A percentile compares a stretch with the other conserved stretches of the same genome.
These are phyloP conservation scores for Dioscorea zingiberensis DNA, from an alignment of 106 monocot genomes.

Conservation along the genomic window DNA sequence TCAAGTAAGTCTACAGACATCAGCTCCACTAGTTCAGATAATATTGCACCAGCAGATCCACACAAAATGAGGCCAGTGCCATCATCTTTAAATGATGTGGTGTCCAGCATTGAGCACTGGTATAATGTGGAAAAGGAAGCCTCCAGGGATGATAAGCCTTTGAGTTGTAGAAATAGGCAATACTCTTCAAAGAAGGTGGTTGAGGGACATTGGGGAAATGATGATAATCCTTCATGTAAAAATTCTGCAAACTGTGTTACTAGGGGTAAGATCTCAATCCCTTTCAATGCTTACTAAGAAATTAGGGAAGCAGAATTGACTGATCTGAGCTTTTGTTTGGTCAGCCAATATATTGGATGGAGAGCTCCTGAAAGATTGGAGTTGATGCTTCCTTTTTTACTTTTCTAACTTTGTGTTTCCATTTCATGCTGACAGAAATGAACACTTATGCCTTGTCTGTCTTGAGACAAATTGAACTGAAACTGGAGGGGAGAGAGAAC, in stretches of 20 bases:
- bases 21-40: conserved; percentile 4
- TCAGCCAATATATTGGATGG: no score
- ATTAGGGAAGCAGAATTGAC: no score
- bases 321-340: no score
- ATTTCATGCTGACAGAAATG: neutral
- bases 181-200: conserved; percentile 20
- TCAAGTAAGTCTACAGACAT: conserved; percentile 12
- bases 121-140: conserved; percentile 16
- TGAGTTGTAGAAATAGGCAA: conserved; percentile 10
- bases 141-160: conserved; percentile 4
- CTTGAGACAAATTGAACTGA: conserved; percentile 77
- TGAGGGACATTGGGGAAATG: conserved; percentile 18
- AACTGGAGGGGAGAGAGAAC: conserved; percentile 76
- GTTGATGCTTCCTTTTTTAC: no score
- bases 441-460: conserved; percentile 67
- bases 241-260: conserved; percentile 26
- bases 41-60: conserved; percentile 4
- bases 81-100: conserved; percentile 6
- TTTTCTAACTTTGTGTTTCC: neutral
- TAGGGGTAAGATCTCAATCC: conserved; percentile 37
- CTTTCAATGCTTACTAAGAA: neutral
- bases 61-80: conserved; percentile 11
- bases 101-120: neutral
- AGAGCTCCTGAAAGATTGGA: no score
- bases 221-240: conserved; percentile 18